These are phyloP conservation scores for Phaeolepiota aurea DNA, from an alignment of 768 basidiomycete genomes.

Conservation along the genomic window DNA sequence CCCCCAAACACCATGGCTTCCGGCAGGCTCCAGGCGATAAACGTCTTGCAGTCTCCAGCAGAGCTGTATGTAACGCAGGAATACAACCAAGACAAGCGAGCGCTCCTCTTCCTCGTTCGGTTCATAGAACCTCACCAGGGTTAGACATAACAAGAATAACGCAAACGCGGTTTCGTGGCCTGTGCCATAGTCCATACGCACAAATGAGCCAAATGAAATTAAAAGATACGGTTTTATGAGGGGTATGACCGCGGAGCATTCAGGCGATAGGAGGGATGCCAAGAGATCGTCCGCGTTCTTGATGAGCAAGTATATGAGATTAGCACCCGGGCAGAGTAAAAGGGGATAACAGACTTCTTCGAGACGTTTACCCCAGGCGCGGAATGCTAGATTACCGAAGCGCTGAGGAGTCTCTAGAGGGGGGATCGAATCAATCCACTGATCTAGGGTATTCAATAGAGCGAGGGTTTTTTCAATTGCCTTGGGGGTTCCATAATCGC, in stretches of 20 bases:
- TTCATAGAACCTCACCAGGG: constrained; percentile 59
- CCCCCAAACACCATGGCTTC: constrained; percentile 98
- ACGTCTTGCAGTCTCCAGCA: constrained; percentile 83
- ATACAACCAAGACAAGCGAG: constrained; percentile 48
- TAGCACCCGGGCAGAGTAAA: constrained; percentile 7
- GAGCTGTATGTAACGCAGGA: constrained; percentile 69
- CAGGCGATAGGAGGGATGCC: constrained; percentile 34
- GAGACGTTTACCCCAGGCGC: constrained; percentile 73
- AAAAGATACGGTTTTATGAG: constrained; percentile 74
- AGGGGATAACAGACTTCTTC: constrained; percentile 48
- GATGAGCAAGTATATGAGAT: constrained; percentile 1
- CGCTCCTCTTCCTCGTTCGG: constrained; percentile 57
- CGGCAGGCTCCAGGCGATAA: constrained; percentile 91
- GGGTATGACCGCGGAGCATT: constrained; percentile 37
- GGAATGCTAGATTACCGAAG: constrained; percentile 89
- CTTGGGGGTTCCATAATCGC: constrained; percentile 22
- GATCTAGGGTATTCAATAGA: constrained; percentile 58
- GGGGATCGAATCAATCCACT: constrained; percentile 80
- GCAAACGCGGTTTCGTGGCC: constrained; percentile 92
- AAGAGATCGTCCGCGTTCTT: constrained; percentile 52
- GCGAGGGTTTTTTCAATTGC: constrained; percentile 36
- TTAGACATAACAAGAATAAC: constrained; percentile 65
- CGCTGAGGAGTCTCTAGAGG: constrained; percentile 67
- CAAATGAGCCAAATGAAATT: constrained; percentile 83
- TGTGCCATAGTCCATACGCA: constrained; percentile 92